These are phyloP conservation scores for Geoglossum cookeanum DNA, from an alignment of 2,329 filamentous ascomycete species.

Conservation along the genomic window DNA sequence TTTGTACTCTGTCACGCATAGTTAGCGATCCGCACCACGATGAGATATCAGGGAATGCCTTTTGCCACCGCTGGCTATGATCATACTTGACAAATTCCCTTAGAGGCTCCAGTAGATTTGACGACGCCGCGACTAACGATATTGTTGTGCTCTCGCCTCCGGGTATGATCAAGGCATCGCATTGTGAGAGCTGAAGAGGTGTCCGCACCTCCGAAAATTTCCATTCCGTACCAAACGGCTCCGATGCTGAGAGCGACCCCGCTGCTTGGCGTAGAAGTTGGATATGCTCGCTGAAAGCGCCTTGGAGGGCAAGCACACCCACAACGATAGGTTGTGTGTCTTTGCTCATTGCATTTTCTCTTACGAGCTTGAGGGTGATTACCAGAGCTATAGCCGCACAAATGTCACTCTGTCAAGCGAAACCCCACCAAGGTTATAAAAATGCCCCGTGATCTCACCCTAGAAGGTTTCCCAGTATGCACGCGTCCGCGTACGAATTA, in stretches of 20 bases:
- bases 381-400: too few species aligned
- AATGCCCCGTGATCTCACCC: too few species aligned
- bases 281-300: constrained; percentile 81
- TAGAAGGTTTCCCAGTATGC: too few species aligned
- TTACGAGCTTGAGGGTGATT: background rate
- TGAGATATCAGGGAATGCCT: constrained; percentile 2
- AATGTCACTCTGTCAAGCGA: too few species aligned
- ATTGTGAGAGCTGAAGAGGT: constrained; percentile 45
- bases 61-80: too few species aligned
- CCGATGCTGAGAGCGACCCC: constrained; percentile 14
- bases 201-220: constrained; percentile 66
- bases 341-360: background rate
- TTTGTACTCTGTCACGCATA: constrained; percentile 35
- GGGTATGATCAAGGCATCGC: constrained; percentile 73
- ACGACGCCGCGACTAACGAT: constrained; percentile 66
- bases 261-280: constrained; percentile 53
- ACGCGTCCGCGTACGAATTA: too few species aligned
- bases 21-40: background rate
- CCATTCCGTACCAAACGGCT: constrained; percentile 23
- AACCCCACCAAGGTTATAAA: too few species aligned
- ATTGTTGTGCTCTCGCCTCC: constrained; percentile 93
- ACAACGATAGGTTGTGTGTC: constrained; percentile 26
- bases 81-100: constrained; percentile 77
- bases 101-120: constrained; percentile 64
- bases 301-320: constrained; percentile 62